These are phyloP conservation scores for Schizosaccharomyces cryophilus DNA, from an alignment of 805 yeast genomes.

Conservation along the genomic window DNA sequence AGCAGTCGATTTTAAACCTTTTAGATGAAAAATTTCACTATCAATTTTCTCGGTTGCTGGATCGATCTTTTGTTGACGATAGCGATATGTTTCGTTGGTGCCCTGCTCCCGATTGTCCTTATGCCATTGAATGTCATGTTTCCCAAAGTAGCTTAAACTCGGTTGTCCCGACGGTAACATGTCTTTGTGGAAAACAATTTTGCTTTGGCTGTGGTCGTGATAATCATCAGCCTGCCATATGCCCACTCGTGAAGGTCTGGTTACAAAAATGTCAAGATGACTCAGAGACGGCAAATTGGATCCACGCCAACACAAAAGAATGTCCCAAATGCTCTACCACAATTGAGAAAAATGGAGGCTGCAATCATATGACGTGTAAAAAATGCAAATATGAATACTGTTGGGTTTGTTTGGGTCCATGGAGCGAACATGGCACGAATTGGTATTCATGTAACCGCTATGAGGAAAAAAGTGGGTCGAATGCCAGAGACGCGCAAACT, in stretches of 20 bases:
- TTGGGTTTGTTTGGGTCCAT: constrained; percentile 68
- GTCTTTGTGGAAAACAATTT: constrained; percentile 42
- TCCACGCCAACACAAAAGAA: constrained; percentile 53
- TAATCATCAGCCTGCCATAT: constrained; percentile 69
- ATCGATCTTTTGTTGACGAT: constrained; percentile 26
- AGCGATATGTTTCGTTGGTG: constrained; percentile 41
- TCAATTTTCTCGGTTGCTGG: constrained; percentile 8
- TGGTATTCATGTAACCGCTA: constrained; percentile 46
- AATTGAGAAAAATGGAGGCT: constrained; percentile 88
- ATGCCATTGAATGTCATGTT: constrained; percentile 24
- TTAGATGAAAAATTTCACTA: background rate
- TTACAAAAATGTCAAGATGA: constrained; percentile 58
- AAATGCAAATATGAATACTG: constrained; percentile 64
- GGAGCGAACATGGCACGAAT: constrained; percentile 43
- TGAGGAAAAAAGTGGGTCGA: constrained; percentile 21
- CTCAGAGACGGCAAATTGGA: constrained; percentile 73
- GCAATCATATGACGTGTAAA: constrained; percentile 83
- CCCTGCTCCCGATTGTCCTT: constrained; percentile 59
- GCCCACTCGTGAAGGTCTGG: constrained; percentile 48
- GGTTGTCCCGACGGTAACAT: constrained; percentile 40
- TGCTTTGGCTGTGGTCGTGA: constrained; percentile 56
- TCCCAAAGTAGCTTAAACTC: constrained; percentile 9
- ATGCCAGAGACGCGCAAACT: constrained; percentile 19
- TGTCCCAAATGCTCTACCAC: constrained; percentile 63
- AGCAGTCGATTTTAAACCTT: background rate